Conservation (phyloP, 2,329 filamentous ascomycete genomes). For the Lasiodiplodia gonubiensis region DNA sequence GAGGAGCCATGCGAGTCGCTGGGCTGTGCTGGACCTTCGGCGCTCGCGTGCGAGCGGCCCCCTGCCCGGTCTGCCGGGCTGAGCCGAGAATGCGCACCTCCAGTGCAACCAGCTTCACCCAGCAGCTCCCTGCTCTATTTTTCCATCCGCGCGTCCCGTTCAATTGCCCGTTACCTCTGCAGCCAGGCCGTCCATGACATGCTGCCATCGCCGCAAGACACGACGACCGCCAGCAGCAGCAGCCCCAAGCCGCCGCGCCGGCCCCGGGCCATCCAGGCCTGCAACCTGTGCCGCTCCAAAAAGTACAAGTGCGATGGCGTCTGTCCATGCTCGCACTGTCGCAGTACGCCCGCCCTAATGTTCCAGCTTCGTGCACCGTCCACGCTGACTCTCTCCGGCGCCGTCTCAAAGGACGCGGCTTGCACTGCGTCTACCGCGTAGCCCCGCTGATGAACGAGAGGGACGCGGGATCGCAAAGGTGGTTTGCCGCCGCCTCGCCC, state of each 20-base stretch:
- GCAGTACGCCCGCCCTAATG: constrained; percentile 41
- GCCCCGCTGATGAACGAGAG: constrained; percentile 24
- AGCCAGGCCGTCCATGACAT: neutral
- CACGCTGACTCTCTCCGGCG: neutral
- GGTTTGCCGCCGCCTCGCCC: neutral
- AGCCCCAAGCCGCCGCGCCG: constrained; percentile 31
- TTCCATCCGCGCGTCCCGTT: neutral
- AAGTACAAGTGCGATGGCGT: constrained; percentile 58
- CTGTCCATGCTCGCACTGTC: constrained; percentile 53
- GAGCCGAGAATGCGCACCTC: neutral
- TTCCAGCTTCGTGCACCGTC: neutral
- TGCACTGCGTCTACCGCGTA: constrained; percentile 32
- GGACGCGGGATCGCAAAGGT: constrained; percentile 3
- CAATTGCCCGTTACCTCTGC: neutral
- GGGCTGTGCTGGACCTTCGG: neutral
- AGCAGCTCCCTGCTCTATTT: neutral
- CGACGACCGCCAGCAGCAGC: constrained; percentile 24
- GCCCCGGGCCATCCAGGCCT: constrained; percentile 54
- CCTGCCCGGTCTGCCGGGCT: neutral
- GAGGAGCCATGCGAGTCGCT: neutral
- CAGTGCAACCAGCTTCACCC: neutral
- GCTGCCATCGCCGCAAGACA: constrained; percentile 26
- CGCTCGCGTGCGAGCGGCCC: neutral
- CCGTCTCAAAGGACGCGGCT: constrained; percentile 17
- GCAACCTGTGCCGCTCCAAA: constrained; percentile 54